Percentiles rank a stretch among this genome's conserved stretches.
These are phyloP conservation scores for Phoma sp. DNA, from an alignment of 2,329 filamentous ascomycete genomes.

Conservation along the genomic window DNA sequence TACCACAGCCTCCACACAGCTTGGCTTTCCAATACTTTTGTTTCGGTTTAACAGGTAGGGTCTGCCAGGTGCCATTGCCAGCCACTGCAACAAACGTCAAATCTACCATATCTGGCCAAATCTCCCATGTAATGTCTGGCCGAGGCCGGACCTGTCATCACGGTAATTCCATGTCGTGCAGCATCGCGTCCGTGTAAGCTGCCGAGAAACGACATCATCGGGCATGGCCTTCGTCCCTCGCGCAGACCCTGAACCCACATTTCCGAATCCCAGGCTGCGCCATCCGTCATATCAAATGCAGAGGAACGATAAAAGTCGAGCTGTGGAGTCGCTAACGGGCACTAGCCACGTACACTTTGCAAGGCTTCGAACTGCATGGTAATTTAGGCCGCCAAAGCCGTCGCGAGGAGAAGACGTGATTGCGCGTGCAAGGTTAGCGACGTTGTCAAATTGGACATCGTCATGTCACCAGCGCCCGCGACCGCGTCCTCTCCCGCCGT, in stretches of 20 bases:
- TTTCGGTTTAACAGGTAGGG: conserved; percentile 6
- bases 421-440: conserved; percentile 1
- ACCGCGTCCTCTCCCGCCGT: conserved; percentile 33
- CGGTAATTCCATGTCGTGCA: conserved; percentile 10
- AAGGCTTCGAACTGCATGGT: conserved; percentile 11
- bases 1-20: conserved; percentile 17
- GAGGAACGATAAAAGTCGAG: conserved; percentile 16
- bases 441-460: not conserved
- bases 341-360: conserved; percentile 28
- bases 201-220: conserved; percentile 27
- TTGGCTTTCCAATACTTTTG: conserved; percentile 10
- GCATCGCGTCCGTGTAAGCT: conserved; percentile 2
- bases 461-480: conserved; percentile 37
- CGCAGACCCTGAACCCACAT: conserved; percentile 23
- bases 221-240: conserved; percentile 20
- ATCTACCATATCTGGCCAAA: not conserved
- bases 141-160: conserved; percentile 14
- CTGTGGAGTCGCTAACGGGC: conserved; percentile 18
- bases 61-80: conserved; percentile 13
- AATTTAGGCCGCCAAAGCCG: conserved; percentile 3
- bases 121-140: not conserved
- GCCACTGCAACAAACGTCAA: conserved; percentile 8
- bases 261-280: conserved; percentile 9
- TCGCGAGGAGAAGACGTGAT: conserved; percentile 1
- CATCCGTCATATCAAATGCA: conserved; percentile 29